phyloP scores from a whole-genome alignment of 371 early-diverging fungal genomes.

The Rhizopus arrhizus region DNA sequence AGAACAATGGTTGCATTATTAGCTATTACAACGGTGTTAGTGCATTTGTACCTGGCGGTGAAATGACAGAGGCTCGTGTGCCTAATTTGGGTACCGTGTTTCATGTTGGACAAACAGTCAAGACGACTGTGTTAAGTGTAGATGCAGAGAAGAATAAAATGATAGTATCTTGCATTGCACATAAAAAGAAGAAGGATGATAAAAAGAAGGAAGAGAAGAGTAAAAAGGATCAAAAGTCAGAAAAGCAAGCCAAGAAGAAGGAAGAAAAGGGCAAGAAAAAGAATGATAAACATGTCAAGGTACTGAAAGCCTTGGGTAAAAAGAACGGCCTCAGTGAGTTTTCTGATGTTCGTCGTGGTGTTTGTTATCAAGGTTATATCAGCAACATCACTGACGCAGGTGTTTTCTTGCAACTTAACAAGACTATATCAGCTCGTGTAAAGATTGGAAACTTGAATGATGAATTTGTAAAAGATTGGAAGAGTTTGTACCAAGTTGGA shows the following conservation, averaged over 20 bases:
- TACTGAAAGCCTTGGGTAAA: neutral
- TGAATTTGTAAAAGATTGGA: slow-evolving; percentile 83
- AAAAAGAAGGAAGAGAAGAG: slow-evolving; percentile 28
- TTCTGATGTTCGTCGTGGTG: slow-evolving; percentile 53
- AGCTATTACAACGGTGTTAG: slow-evolving; percentile 74
- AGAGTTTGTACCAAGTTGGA: slow-evolving; percentile 68
- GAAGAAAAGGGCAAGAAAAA: neutral
- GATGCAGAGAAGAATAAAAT: slow-evolving; percentile 46
- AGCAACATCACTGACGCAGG: slow-evolving; percentile 73
- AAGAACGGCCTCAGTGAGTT: slow-evolving; percentile 12
- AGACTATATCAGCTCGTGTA: slow-evolving; percentile 71
- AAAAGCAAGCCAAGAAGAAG: neutral
- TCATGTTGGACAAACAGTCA: slow-evolving; percentile 77
- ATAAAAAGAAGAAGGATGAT: slow-evolving; percentile 38
- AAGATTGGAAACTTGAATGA: slow-evolving; percentile 89
- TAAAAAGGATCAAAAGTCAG: neutral
- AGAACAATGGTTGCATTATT: slow-evolving; percentile 72
- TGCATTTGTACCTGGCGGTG: slow-evolving; percentile 70
- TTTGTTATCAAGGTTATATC: slow-evolving; percentile 76
- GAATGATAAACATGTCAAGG: neutral
- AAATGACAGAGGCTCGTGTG: slow-evolving; percentile 61
- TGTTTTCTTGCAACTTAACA: slow-evolving; percentile 74
- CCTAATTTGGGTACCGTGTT: slow-evolving; percentile 53
- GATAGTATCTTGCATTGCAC: slow-evolving; percentile 41
- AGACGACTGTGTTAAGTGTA: slow-evolving; percentile 70